phyloP scores from a whole-genome alignment of 345 rosid genomes.

The Gynandropsis gynandra region DNA sequence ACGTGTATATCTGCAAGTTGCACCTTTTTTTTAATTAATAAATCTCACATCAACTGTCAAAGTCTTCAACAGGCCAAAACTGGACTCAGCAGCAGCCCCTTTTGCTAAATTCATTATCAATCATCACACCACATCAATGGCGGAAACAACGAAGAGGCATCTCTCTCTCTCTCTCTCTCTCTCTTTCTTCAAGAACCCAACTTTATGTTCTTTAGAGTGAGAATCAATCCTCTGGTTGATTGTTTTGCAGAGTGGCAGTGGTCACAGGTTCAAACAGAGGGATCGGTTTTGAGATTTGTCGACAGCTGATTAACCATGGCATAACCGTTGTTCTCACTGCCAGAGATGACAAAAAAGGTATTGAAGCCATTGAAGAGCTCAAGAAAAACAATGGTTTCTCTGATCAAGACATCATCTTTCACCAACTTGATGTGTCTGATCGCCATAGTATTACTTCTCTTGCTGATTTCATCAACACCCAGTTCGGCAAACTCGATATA shows the following conservation, averaged over 20 bases:
- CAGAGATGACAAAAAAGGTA: slow-evolving; percentile 37
- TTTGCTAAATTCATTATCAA: background rate
- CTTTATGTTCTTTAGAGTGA: background rate
- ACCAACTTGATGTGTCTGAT: slow-evolving; percentile 46
- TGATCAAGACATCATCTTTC: slow-evolving; percentile 30
- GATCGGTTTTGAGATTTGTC: slow-evolving; percentile 37
- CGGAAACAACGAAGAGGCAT: slow-evolving; percentile 14
- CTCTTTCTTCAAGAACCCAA: background rate
- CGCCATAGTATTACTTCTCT: slow-evolving; percentile 29
- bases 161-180: slow-evolving; percentile 8
- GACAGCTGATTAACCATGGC: slow-evolving; percentile 32
- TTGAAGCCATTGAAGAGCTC: slow-evolving; percentile 41
- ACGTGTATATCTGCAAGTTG: too few species aligned
- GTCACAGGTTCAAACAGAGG: slow-evolving; percentile 48
- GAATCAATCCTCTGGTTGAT: background rate
- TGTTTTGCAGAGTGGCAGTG: slow-evolving; percentile 32
- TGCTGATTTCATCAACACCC: slow-evolving; percentile 29
- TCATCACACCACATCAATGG: slow-evolving; percentile 13
- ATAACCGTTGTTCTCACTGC: slow-evolving; percentile 33
- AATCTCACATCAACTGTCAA: too few species aligned
- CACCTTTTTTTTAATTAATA: too few species aligned
- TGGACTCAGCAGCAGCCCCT: background rate
- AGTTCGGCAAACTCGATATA: slow-evolving; percentile 45
- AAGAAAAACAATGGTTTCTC: slow-evolving; percentile 25
- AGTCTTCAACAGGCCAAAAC: too few species aligned